Evolutionary conservation across 805 yeast genomes (phyloP), one percentile per base, ranked within the genome.

Genomic region (Brettanomyces sp.): DNA sequence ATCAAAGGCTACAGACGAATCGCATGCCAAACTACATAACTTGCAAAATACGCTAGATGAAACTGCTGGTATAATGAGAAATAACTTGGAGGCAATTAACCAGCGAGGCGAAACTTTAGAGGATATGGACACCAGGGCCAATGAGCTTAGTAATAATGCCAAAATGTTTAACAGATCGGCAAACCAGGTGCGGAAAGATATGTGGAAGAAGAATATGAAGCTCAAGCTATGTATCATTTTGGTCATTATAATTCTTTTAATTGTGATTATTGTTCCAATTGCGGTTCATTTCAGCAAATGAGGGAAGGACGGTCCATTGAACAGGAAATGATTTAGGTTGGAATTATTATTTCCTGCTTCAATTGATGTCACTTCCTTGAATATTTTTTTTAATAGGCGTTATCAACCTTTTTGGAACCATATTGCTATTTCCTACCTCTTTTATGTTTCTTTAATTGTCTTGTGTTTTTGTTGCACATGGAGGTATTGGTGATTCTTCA

Each of bases 201-300:
- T 91, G 97, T 91, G 98, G 98, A 86, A 95, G 85, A 91, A 93
- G 67, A 96, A 91, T 65, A 76, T 93, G 79, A 93, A 93, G 72
- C 85, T 93, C 91, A 83, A 95, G 66, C 70, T 90, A 73, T 91
- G 98, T 67, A 82, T 90, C 49, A 79, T 83, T 42, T 85, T 83
- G 28, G 81, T 82, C 24, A 69, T 93, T 45, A 80, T 91, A 59
- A 79, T 90, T 45, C 68, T 91, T 55, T 68, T 91, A 47, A 85
- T 91, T 46, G 95, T 91, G 47, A 79, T 83, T 52, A 85, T 90
- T 54, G 96, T 91, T 37, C 98, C 98, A 30, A 80, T 93, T 51
- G 97, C 86, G 33, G 88, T 91, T 47, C 96, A 90, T 63, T 90
- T 89, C 65, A 75, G 67, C 50, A 54, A 48, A 33, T 43, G 39